Evolutionary conservation across 164 flowering plant species (phyloP).

Genomic region (Magnolia changhungtana): DNA sequence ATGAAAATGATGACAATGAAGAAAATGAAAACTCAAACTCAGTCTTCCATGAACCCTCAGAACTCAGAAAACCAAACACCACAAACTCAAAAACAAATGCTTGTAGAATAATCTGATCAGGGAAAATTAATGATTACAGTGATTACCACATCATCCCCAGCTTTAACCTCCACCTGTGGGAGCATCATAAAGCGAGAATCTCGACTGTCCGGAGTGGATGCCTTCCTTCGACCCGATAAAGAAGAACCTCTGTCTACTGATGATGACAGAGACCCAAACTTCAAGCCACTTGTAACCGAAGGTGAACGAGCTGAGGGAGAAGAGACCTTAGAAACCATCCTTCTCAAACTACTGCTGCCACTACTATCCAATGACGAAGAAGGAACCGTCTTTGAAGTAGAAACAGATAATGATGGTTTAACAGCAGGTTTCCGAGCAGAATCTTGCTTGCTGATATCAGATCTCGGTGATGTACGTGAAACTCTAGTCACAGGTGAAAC

Average conservation of each 20-base stretch:
- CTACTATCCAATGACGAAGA: conserved; percentile 61
- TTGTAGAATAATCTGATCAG: not conserved
- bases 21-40: not conserved
- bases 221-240: conserved; percentile 56
- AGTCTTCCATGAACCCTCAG: not conserved
- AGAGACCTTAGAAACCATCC: conserved; percentile 45
- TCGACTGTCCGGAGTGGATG: conserved; percentile 61
- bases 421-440: conserved; percentile 34
- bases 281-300: conserved; percentile 53
- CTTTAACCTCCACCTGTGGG: conserved; percentile 91
- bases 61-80: not conserved
- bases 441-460: conserved; percentile 42
- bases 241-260: conserved; percentile 51
- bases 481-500: conserved; percentile 37
- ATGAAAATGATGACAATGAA: not conserved
- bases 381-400: conserved; percentile 41
- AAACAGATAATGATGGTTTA: conserved; percentile 44
- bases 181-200: conserved; percentile 85
- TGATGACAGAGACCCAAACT: conserved; percentile 47
- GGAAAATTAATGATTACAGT: not conserved
- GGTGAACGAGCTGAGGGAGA: conserved; percentile 58
- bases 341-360: conserved; percentile 48
- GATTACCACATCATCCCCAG: conserved; percentile 90
- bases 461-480: conserved; percentile 38
- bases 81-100: not conserved